These are phyloP conservation scores for Miamiensis avidus DNA, from an alignment of 169 alveolate species.

Conservation along the genomic window DNA sequence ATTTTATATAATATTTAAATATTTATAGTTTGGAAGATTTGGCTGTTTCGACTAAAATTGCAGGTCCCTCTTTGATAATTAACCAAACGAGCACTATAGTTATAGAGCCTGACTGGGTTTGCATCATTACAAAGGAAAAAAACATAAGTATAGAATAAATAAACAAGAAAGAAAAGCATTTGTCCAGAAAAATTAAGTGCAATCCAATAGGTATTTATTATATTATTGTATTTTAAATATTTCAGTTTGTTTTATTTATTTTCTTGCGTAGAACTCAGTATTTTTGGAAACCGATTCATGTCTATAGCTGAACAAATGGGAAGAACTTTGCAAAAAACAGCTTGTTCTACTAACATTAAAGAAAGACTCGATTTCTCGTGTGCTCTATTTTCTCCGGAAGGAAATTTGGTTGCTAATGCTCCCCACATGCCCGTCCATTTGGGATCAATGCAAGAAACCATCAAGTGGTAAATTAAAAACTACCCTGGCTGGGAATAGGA, in stretches of 20 bases:
- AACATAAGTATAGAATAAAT: not conserved
- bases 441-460: conserved; percentile 88
- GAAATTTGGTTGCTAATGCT: conserved; percentile 87
- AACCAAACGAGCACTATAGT: conserved; percentile 65
- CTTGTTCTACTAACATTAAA: conserved; percentile 80
- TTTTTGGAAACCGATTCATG: conserved; percentile 84
- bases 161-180: conserved; percentile 9
- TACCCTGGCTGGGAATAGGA: conserved; percentile 64
- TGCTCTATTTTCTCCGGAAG: conserved; percentile 80
- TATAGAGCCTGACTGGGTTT: conserved; percentile 48
- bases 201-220: conserved; percentile 24
- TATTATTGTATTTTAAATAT: no score
- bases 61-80: conserved; percentile 75
- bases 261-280: conserved; percentile 57
- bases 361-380: conserved; percentile 88
- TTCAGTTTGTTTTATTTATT: not conserved
- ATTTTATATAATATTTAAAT: no score
- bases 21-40: conserved; percentile 31
- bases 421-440: conserved; percentile 91
- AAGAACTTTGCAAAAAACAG: conserved; percentile 61
- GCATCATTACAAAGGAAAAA: not conserved
- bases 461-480: conserved; percentile 56
- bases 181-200: no score
- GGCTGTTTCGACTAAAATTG: conserved; percentile 31
- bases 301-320: conserved; percentile 90